These are phyloP conservation scores for Porodaedalea pini DNA, from an alignment of 1,284 basidiomycete genomes.

Conservation along the genomic window DNA sequence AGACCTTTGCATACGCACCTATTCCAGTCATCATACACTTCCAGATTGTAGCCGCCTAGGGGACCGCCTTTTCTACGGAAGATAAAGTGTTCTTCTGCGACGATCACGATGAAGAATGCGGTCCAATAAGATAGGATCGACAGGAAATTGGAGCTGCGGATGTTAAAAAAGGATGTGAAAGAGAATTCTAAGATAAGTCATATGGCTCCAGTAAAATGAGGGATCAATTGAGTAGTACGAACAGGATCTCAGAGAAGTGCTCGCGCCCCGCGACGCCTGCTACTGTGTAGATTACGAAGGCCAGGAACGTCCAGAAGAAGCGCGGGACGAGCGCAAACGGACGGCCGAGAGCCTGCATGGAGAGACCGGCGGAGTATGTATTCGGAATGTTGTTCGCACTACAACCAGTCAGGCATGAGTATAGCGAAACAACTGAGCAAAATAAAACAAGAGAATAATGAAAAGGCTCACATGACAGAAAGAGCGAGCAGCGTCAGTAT, in stretches of 20 bases:
- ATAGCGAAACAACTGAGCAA: background rate
- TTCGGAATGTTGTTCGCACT: slow-evolving; percentile 60
- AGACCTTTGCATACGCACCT: slow-evolving; percentile 29
- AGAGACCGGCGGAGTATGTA: slow-evolving; percentile 55
- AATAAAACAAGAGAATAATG: background rate
- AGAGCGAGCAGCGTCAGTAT: slow-evolving; percentile 56
- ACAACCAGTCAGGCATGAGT: slow-evolving; percentile 6
- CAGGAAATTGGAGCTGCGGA: slow-evolving; percentile 40
- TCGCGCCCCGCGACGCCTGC: slow-evolving; percentile 60
- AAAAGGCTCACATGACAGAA: slow-evolving; percentile 40
- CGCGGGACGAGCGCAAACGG: slow-evolving; percentile 55
- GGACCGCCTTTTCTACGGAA: slow-evolving; percentile 44
- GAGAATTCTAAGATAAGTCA: no score
- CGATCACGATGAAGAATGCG: slow-evolving; percentile 56
- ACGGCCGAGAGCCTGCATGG: slow-evolving; percentile 54
- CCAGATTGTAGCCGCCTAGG: slow-evolving; percentile 51
- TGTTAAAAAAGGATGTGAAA: no score
- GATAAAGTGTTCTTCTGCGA: slow-evolving; percentile 55
- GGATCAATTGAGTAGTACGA: background rate
- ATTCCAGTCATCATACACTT: slow-evolving; percentile 49
- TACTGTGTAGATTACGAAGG: slow-evolving; percentile 52
- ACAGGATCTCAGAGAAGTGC: slow-evolving; percentile 55
- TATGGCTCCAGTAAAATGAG: no score
- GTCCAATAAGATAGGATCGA: slow-evolving; percentile 64
- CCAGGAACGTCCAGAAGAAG: slow-evolving; percentile 55